Evolutionary conservation across 2,329 filamentous ascomycete genomes (phyloP), one percentile per base, ranked within the genome.

Genomic region (Pezicula neosporulosa): DNA sequence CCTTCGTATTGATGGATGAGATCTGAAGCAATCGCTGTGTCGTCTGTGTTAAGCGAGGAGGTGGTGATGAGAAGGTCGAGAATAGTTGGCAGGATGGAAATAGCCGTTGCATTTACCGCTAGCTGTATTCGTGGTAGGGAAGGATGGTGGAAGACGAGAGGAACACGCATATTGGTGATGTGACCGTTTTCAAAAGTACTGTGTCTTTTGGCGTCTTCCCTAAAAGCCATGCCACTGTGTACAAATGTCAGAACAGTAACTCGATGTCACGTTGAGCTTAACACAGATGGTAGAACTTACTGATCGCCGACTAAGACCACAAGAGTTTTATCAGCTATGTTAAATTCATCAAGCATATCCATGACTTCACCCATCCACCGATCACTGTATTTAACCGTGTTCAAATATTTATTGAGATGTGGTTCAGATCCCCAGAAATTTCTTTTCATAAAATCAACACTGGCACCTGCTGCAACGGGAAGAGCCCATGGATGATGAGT

Each of bases 271-370:
- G 9, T 18, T 10, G 21, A 43, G 16, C 9, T 8, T 6, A 43
- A 21, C n/a, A n/a, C n/a, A n/a, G 9, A 2, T 7, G 24, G 2
- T 1, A 21, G 24, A 27, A 44, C 41, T 44, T 44, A 44, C 41
- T 64, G 72, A 55, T 76, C 74, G 16, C 74, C 74, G 6, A 74
- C 67, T n/a, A 76, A 59, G 2, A 76, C 70, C 1, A 77, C 69
- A 5, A 77, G 62, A 6, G 73, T 77, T 53, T 72, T 67, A 50
- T 76, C 69, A 13, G 71, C 66, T 15, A 76, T 70, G 21, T 70
- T 72, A 3, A 67, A 58, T 33, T 75, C 69, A 24, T 76, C 71
- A 7, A 76, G 63, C 49, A 74, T 52, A 44, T 66, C 57, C 55
- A 74, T 63, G 18, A 73, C 58, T 45, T 70, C 63, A 13, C 64